Percentiles rank a stretch among this genome's conserved stretches.
Evolutionary conservation across 768 basidiomycete genomes (phyloP).

Genomic region (Trametes punicea): DNA sequence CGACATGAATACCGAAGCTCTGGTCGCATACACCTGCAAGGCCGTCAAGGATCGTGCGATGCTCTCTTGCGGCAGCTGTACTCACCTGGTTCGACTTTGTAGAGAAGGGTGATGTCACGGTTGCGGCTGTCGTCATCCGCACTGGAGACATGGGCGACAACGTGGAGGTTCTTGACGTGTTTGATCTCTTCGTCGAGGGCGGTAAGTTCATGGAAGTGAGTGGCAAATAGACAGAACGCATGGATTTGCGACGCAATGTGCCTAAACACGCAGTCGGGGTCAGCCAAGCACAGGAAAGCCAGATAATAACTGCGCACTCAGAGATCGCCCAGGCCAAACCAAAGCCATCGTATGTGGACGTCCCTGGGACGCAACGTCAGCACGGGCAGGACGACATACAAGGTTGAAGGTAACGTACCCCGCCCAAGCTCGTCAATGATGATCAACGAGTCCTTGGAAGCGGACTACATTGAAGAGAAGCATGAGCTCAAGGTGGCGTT

Average conservation of each 20-base stretch:
- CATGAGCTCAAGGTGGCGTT: background rate
- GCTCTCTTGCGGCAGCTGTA: background rate
- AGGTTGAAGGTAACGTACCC: conserved; percentile 47
- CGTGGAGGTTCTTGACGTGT: conserved; percentile 93
- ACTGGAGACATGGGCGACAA: conserved; percentile 84
- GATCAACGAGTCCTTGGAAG: conserved; percentile 87
- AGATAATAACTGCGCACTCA: conserved; percentile 54
- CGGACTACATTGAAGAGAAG: conserved; percentile 55
- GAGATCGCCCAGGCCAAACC: conserved; percentile 99
- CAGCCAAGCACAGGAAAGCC: background rate
- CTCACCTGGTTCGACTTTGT: conserved; percentile 76
- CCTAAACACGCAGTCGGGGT: conserved; percentile 38
- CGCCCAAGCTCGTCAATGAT: conserved; percentile 97
- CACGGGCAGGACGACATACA: background rate
- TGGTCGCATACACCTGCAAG: conserved; percentile 83
- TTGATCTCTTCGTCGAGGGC: conserved; percentile 80
- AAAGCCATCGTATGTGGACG: conserved; percentile 96
- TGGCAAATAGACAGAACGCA: conserved; percentile 94
- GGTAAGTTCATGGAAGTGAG: conserved; percentile 97
- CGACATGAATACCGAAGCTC: conserved; percentile 98
- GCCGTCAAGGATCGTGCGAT: background rate
- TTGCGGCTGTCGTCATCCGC: conserved; percentile 43
- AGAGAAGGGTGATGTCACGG: conserved; percentile 78
- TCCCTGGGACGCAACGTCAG: conserved; percentile 47
- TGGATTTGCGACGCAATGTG: conserved; percentile 91